These are phyloP conservation scores for Fulvia fulva DNA, from an alignment of 2,329 filamentous ascomycete genomes.

Conservation along the genomic window DNA sequence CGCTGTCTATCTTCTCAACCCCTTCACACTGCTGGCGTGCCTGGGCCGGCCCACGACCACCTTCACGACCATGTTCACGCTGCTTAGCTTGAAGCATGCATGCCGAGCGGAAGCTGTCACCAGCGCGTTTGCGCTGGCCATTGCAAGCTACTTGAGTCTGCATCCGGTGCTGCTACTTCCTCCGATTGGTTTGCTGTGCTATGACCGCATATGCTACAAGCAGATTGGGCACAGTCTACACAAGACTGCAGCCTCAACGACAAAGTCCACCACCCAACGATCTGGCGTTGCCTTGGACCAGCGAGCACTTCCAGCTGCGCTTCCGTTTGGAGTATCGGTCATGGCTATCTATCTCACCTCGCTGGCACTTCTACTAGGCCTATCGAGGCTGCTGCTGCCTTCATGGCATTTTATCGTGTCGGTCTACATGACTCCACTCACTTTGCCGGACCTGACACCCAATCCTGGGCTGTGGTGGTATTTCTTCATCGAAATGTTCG, in stretches of 20 bases:
- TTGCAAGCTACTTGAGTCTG: slow-evolving; percentile 87
- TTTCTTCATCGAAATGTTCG: slow-evolving; percentile 99
- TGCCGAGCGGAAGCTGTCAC: slow-evolving; percentile 66
- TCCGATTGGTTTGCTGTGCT: slow-evolving; percentile 74
- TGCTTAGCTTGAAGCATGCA: slow-evolving; percentile 78
- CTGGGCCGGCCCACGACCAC: slow-evolving; percentile 83
- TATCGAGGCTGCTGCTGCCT: slow-evolving; percentile 70
- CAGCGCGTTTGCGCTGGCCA: slow-evolving; percentile 77
- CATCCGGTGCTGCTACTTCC: slow-evolving; percentile 85
- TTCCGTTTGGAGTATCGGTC: slow-evolving; percentile 46
- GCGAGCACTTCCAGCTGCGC: slow-evolving; percentile 15
- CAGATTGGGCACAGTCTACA: slow-evolving; percentile 3
- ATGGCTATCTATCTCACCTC: slow-evolving; percentile 52
- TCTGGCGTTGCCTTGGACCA: slow-evolving; percentile 13
- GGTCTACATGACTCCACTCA: slow-evolving; percentile 89
- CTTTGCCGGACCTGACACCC: slow-evolving; percentile 86
- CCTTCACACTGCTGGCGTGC: slow-evolving; percentile 87
- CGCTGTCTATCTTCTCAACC: slow-evolving; percentile 87
- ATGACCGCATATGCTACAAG: slow-evolving; percentile 49
- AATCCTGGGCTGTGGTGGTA: slow-evolving; percentile 99
- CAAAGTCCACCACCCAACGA: background rate
- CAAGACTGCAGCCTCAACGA: background rate
- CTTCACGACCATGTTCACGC: slow-evolving; percentile 83
- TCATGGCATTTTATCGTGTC: slow-evolving; percentile 86
- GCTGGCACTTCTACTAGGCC: slow-evolving; percentile 59